These are phyloP conservation scores for Anthoceros angustus DNA, from an alignment of 225 moss, liverwort and hornwort genomes.

Conservation along the genomic window DNA sequence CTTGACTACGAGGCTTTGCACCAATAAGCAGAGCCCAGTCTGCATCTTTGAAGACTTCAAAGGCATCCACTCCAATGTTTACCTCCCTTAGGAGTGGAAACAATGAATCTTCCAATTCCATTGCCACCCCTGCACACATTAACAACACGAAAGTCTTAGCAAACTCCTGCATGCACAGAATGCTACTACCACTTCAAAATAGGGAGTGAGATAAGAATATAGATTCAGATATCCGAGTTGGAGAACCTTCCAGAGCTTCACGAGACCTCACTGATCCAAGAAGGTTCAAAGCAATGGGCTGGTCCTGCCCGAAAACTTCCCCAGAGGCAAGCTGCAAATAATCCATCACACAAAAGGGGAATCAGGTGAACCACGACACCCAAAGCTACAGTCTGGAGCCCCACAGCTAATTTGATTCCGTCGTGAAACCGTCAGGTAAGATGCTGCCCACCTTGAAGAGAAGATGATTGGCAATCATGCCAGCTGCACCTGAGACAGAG, in stretches of 20 bases:
- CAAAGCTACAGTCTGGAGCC: neutral
- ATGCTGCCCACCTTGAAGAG: conserved; percentile 49
- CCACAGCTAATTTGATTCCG: neutral
- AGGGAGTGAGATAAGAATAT: neutral
- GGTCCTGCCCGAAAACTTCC: conserved; percentile 89
- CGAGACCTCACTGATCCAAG: conserved; percentile 70
- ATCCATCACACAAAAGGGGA: neutral
- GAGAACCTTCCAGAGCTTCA: conserved; percentile 60
- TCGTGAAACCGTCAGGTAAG: neutral
- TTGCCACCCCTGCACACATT: conserved; percentile 48
- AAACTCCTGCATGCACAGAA: neutral
- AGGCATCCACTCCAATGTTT: conserved; percentile 70
- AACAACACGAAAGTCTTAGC: neutral
- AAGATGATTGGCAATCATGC: conserved; percentile 80
- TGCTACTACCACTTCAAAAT: too few relatives aligned
- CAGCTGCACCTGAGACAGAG: conserved; percentile 85
- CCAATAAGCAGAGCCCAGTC: conserved; percentile 95
- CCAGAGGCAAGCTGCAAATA: conserved; percentile 55
- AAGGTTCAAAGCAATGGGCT: conserved; percentile 75
- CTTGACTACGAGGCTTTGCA: conserved; percentile 77
- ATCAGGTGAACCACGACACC: neutral
- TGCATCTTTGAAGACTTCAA: conserved; percentile 51
- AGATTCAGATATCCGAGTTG: neutral
- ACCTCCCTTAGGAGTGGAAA: conserved; percentile 80
- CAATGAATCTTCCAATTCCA: conserved; percentile 90